Evolutionary conservation across 257 asterid species (phyloP), one percentile per base, ranked within the genome.

Genomic region (Salvia hispanica): DNA sequence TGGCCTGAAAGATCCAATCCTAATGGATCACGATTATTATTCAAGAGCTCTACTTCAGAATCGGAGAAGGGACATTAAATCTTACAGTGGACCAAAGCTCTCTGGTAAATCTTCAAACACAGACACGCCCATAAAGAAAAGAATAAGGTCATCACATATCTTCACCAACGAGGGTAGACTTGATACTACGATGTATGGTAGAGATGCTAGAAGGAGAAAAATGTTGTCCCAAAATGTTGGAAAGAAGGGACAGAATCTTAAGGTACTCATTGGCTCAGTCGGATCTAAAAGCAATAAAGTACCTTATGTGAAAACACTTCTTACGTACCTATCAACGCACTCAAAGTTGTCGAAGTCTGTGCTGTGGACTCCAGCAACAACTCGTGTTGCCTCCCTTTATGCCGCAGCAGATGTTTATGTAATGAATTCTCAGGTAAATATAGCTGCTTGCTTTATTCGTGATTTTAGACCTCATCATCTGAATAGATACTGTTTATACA

Each of bases 281-380:
- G 96, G 96, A 34, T 91, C 96, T 8, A 94, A 94, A 65, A 94
- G 99, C 75, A 94, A 88, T 72, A 94, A 94, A 78, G 96, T 80
- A 7, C 58, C 77, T 62, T 94, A 91, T 76, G 98, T 94, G 36
- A 87, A 83, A 71, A 55, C 79, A 45, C 98, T 94, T 73, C 96
- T 94, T 61, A 64, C 75, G 31, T 80, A 76, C 78, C 76, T 89
- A 13, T 82, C 94, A 42, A 76, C 44, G 54, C 85, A 84, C 70
- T 66, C 88, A 15, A 91, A 91, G 61, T 65, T 94, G 83, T 83
- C 96, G 11, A 75, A 71, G 60, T 82, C 91, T 11, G 92, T 94
- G 73, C 76, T 94, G 62, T 94, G 99, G 98, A 91, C 99, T 58
- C 98, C 98, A 0, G 86, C 99, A 50, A 94, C 99, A 7, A 85